Conservation (phyloP, 805 yeast genomes). For the Myxozyma monticola region DNA sequence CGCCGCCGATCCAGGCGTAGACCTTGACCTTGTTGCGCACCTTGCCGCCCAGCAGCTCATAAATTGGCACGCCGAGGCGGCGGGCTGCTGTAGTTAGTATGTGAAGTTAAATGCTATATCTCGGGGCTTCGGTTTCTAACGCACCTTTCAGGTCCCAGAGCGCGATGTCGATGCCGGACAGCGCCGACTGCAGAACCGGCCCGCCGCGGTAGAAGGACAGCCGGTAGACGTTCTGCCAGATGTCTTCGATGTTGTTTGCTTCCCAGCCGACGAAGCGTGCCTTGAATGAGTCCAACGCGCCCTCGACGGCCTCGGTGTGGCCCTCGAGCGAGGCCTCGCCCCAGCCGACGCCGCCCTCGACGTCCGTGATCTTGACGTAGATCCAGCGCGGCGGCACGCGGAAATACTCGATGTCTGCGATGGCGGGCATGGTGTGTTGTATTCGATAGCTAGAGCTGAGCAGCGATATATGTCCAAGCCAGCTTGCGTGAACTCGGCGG, state of each 20-base stretch:
- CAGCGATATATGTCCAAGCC: no score
- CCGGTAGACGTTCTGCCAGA: constrained; percentile 32
- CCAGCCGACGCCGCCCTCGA: constrained; percentile 37
- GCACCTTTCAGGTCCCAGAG: constrained; percentile 40
- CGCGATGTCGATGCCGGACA: constrained; percentile 40
- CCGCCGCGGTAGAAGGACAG: constrained; percentile 40
- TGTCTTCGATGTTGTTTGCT: constrained; percentile 18
- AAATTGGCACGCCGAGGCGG: constrained; percentile 38
- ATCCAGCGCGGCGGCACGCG: constrained; percentile 39
- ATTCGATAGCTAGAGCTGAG: no score
- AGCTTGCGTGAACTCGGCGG: no score
- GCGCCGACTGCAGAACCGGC: constrained; percentile 38
- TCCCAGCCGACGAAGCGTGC: constrained; percentile 40
- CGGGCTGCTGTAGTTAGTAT: constrained; percentile 4
- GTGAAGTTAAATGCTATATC: neutral
- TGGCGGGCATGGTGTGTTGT: no score
- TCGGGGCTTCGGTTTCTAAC: neutral
- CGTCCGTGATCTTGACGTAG: constrained; percentile 36
- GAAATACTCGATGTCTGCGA: constrained; percentile 38
- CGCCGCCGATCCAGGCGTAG: constrained; percentile 41
- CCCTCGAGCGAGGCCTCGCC: constrained; percentile 40
- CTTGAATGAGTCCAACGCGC: constrained; percentile 37
- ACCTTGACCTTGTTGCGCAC: constrained; percentile 37
- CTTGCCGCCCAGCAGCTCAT: constrained; percentile 37
- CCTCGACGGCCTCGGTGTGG: constrained; percentile 40